Percentiles rank a stretch among this genome's conserved stretches.
These are phyloP conservation scores for Nicotiana tomentosiformis DNA, from an alignment of 257 asterid genomes.

Conservation along the genomic window DNA sequence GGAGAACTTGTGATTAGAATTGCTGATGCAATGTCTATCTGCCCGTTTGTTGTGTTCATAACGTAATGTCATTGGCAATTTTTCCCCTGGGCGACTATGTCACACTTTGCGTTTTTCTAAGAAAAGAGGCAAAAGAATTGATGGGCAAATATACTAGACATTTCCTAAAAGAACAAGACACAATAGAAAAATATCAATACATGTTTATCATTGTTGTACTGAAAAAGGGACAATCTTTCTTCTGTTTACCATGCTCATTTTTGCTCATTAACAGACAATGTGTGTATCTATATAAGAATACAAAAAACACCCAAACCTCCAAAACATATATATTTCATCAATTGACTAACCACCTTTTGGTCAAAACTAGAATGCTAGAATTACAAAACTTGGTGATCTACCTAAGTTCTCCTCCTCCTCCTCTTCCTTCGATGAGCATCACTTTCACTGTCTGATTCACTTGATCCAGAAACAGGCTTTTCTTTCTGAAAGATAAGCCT, in stretches of 20 bases:
- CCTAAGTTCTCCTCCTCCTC: too few relatives aligned
- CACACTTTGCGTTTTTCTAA: too few relatives aligned
- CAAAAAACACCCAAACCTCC: not conserved
- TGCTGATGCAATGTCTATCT: too few relatives aligned
- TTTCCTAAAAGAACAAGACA: not conserved
- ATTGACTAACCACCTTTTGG: not conserved
- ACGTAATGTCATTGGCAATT: too few relatives aligned
- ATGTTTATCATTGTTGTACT: not conserved
- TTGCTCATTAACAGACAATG: not conserved
- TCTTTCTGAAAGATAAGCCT: slow-evolving; percentile 89
- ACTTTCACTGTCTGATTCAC: too few relatives aligned
- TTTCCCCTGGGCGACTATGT: too few relatives aligned
- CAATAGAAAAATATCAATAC: not conserved
- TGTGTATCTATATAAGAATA: not conserved
- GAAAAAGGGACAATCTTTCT: too few relatives aligned
- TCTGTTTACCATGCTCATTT: not conserved
- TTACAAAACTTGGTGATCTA: too few relatives aligned
- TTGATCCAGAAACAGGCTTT: slow-evolving; percentile 48
- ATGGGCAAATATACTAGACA: not conserved
- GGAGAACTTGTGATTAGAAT: too few relatives aligned
- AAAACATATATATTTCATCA: too few relatives aligned
- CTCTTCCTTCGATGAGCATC: too few relatives aligned
- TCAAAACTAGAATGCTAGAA: not conserved
- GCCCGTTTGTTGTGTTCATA: too few relatives aligned
- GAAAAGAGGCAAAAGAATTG: not conserved